Conservation (phyloP, 2,329 filamentous ascomycete genomes). For the Emergomyces pasteurianus region DNA sequence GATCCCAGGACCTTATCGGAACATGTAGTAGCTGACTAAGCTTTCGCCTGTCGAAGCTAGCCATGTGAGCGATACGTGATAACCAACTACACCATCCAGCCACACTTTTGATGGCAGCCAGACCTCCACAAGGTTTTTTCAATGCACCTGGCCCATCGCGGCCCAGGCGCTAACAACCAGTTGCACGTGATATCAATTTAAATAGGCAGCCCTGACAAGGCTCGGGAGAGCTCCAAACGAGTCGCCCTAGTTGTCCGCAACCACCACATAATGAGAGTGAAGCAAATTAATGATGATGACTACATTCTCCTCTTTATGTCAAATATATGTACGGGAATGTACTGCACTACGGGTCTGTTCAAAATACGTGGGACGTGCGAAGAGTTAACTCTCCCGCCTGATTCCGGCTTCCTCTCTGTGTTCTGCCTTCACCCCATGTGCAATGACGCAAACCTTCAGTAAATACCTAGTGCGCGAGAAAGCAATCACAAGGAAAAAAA, state of each 20-base stretch:
- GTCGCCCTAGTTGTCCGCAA: no score
- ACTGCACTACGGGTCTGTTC: not conserved
- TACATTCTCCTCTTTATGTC: not conserved
- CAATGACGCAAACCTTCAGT: not conserved
- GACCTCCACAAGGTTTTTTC: not conserved
- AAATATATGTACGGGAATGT: not conserved
- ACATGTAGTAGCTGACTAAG: not conserved
- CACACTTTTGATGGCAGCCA: not conserved
- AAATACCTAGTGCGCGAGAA: no score
- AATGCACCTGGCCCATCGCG: not conserved
- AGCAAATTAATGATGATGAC: not conserved
- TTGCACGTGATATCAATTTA: not conserved
- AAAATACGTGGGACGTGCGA: not conserved
- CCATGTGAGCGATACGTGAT: constrained; percentile 3
- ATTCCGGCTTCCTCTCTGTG: not conserved
- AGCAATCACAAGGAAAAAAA: no score
- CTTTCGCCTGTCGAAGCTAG: not conserved
- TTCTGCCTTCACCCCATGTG: not conserved
- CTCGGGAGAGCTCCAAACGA: no score
- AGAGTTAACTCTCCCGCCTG: not conserved
- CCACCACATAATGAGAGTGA: not conserved
- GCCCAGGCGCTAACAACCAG: no score
- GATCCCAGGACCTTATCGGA: constrained; percentile 15
- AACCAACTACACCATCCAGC: constrained; percentile 4
- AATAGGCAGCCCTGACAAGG: no score